These are phyloP conservation scores for Angomonas ambiguus DNA, from an alignment of 208 protist genomes.

Conservation along the genomic window DNA sequence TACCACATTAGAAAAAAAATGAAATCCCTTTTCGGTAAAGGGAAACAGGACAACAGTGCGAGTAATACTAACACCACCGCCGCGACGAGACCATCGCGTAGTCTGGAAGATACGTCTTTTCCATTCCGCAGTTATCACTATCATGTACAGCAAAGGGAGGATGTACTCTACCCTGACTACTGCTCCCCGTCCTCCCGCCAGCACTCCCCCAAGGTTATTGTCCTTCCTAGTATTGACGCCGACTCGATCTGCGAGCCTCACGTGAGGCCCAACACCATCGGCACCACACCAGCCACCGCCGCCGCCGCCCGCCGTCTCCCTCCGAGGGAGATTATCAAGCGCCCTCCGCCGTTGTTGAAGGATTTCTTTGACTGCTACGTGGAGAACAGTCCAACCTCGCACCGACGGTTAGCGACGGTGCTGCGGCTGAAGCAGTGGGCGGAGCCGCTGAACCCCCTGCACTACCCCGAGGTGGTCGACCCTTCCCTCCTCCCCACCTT, in stretches of 20 bases:
- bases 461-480: constrained; percentile 54
- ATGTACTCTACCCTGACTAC: background rate
- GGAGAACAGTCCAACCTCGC: constrained; percentile 12
- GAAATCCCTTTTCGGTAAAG: background rate
- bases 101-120: constrained; percentile 62
- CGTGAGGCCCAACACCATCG: constrained; percentile 10
- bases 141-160: constrained; percentile 31
- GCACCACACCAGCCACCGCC: constrained; percentile 4
- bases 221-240: constrained; percentile 72
- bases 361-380: constrained; percentile 64
- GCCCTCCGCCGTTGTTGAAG: constrained; percentile 34
- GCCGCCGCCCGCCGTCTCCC: too few relatives aligned
- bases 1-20: background rate
- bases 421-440: background rate
- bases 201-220: constrained; percentile 15
- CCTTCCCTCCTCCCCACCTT: background rate
- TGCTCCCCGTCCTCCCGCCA: background rate
- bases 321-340: constrained; percentile 11
- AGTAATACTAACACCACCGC: background rate
- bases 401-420: constrained; percentile 13
- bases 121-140: constrained; percentile 72
- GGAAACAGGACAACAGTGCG: background rate
- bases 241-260: constrained; percentile 42
- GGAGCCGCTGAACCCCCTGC: constrained; percentile 70
- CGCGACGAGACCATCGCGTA: constrained; percentile 15